Conservation (phyloP, 225 moss, liverwort and hornwort species). For the Takakia lepidozioides region DNA sequence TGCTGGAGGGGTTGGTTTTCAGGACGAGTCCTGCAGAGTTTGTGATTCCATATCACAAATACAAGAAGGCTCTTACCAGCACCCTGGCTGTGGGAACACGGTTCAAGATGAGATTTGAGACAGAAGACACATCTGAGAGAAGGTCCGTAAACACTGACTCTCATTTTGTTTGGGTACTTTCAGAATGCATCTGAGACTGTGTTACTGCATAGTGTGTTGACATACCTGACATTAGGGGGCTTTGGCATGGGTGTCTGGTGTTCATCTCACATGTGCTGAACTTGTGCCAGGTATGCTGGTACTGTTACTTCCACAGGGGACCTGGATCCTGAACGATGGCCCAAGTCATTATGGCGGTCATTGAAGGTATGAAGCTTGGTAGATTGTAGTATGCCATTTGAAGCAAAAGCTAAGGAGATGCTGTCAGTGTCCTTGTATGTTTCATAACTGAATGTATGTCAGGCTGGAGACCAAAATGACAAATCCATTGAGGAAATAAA, state of each 20-base stretch:
- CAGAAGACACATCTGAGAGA: constrained; percentile 26
- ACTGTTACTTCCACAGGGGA: constrained; percentile 22
- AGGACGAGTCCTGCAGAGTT: constrained; percentile 33
- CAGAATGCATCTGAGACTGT: not conserved
- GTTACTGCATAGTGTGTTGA: too few relatives aligned
- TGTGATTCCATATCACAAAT: constrained; percentile 25
- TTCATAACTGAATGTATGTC: too few relatives aligned
- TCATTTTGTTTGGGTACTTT: not conserved
- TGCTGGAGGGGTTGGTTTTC: not conserved
- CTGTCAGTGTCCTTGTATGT: too few relatives aligned
- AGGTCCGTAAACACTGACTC: constrained; percentile 11
- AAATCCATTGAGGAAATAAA: too few relatives aligned
- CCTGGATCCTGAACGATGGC: constrained; percentile 25
- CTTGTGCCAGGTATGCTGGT: constrained; percentile 20
- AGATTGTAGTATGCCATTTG: not conserved
- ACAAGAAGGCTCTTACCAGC: constrained; percentile 11
- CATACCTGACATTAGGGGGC: too few relatives aligned
- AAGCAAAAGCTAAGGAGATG: too few relatives aligned
- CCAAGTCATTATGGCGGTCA: constrained; percentile 33
- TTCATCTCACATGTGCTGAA: not conserved
- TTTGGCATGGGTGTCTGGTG: too few relatives aligned
- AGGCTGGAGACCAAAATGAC: too few relatives aligned
- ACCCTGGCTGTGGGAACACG: constrained; percentile 27
- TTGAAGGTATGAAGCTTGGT: constrained; percentile 15
- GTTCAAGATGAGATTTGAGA: constrained; percentile 17